Evolutionary conservation across 495 filamentous ascomycete species (phyloP).

Genomic region (Filosporella fistucella): DNA sequence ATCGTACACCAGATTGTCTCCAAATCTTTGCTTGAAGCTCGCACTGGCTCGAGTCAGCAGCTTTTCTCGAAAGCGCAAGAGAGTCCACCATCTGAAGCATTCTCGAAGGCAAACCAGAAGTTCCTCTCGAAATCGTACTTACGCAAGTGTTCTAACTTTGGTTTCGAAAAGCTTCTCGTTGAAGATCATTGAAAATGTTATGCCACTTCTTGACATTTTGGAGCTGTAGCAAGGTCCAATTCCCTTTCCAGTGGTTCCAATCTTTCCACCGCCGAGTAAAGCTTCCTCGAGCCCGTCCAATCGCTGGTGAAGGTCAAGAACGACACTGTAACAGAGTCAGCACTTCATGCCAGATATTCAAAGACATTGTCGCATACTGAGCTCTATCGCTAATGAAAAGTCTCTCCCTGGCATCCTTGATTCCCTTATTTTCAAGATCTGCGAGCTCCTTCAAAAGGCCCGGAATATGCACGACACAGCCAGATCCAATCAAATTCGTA

Average conservation of each 20-base stretch:
- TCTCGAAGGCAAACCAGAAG: background rate
- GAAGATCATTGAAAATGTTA: constrained; percentile 49
- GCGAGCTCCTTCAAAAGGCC: constrained; percentile 84
- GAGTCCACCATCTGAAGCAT: background rate
- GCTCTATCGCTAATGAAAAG: constrained; percentile 72
- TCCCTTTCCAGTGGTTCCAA: constrained; percentile 58
- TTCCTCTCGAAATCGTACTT: background rate
- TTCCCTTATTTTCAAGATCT: constrained; percentile 64
- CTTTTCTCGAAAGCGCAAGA: background rate
- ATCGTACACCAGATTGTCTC: constrained; percentile 68
- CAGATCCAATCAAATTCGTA: constrained; percentile 81
- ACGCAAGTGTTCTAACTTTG: constrained; percentile 62
- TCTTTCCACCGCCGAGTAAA: constrained; percentile 55
- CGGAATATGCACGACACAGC: constrained; percentile 80
- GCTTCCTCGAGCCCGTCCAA: constrained; percentile 81
- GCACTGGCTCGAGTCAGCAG: constrained; percentile 26
- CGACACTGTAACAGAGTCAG: constrained; percentile 77
- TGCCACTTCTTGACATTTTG: constrained; percentile 71
- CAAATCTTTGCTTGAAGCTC: constrained; percentile 68
- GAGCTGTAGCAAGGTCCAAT: constrained; percentile 80
- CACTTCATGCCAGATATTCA: no score
- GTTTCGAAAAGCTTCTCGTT: constrained; percentile 69
- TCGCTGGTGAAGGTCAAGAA: constrained; percentile 77
- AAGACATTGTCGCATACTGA: background rate
- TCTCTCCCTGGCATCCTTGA: constrained; percentile 58